Percentiles rank a stretch among this genome's conserved stretches.
phyloP scores from a whole-genome alignment of 2,329 filamentous ascomycete species.

The Apiospora koreana region DNA sequence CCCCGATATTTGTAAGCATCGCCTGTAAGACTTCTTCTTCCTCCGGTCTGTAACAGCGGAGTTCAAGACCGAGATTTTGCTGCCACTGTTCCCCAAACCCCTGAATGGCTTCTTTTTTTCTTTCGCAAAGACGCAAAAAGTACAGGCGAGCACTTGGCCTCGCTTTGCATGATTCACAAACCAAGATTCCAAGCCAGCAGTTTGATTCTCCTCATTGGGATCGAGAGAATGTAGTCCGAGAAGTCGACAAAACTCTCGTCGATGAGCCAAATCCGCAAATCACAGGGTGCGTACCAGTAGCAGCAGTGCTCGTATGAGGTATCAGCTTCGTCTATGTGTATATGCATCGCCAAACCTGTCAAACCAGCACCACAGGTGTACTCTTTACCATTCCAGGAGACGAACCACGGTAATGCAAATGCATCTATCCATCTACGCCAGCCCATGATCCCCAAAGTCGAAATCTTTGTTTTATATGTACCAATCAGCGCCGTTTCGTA shows the following conservation, averaged over 20 bases:
- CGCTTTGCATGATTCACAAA: not conserved
- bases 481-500: not conserved
- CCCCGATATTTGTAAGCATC: no score
- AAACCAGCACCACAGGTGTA: conserved; percentile 1
- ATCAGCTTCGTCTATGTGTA: conserved; percentile 9
- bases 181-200: not conserved
- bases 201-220: not conserved
- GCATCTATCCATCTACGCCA: not conserved
- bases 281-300: not conserved
- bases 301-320: conserved; percentile 1
- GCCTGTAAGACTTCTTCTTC: not conserved
- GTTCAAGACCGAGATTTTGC: no score
- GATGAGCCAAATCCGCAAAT: not conserved
- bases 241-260: not conserved
- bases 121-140: not conserved
- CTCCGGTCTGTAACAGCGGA: not conserved
- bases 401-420: not conserved
- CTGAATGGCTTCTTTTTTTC: not conserved
- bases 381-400: not conserved
- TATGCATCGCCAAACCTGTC: conserved; percentile 9
- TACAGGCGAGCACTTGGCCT: not conserved
- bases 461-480: conserved; percentile 1
- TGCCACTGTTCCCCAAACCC: not conserved
- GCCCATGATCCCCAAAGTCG: conserved; percentile 1
- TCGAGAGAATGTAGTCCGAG: not conserved